phyloP scores from a whole-genome alignment of 1,139 yeast species.

The Protomyces lactucae-debilis region DNA sequence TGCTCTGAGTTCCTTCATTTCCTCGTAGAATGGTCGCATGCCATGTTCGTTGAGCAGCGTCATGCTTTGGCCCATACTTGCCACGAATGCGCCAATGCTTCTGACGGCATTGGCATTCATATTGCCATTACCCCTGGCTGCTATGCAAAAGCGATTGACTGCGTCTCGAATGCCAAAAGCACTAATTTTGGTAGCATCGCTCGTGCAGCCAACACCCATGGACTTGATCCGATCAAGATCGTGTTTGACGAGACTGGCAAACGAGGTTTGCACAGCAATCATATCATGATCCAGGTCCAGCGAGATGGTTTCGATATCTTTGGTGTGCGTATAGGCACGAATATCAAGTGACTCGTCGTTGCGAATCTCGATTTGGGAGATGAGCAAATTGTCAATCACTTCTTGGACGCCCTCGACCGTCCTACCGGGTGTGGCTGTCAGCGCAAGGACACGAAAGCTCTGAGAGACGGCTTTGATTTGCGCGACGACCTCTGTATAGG shows the following conservation, averaged over 20 bases:
- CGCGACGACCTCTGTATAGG: conserved; percentile 76
- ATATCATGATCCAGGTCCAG: conserved; percentile 55
- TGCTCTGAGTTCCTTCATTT: conserved; percentile 32
- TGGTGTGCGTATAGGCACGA: conserved; percentile 68
- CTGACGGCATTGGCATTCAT: conserved; percentile 33
- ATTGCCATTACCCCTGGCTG: conserved; percentile 36
- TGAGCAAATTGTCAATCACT: conserved; percentile 64
- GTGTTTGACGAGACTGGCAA: conserved; percentile 62
- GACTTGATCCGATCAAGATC: conserved; percentile 60
- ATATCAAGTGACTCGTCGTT: conserved; percentile 83
- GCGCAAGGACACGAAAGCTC: conserved; percentile 69
- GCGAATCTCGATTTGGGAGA: conserved; percentile 76
- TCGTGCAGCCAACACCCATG: conserved; percentile 46
- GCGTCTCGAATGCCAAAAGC: conserved; percentile 70
- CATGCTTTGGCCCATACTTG: conserved; percentile 62
- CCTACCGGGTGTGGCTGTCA: conserved; percentile 86
- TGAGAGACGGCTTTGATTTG: conserved; percentile 59
- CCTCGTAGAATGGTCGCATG: conserved; percentile 64
- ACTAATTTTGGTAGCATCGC: conserved; percentile 63
- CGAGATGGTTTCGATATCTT: conserved; percentile 55
- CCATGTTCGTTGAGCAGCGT: conserved; percentile 69
- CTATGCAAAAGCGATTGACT: conserved; percentile 42
- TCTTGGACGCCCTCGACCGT: conserved; percentile 84
- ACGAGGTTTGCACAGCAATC: conserved; percentile 48
- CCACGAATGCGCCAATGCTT: conserved; percentile 48